Base-by-base conservation (phyloP, 2,329 filamentous ascomycete genomes). In the Aureobasidium sp. region DNA sequence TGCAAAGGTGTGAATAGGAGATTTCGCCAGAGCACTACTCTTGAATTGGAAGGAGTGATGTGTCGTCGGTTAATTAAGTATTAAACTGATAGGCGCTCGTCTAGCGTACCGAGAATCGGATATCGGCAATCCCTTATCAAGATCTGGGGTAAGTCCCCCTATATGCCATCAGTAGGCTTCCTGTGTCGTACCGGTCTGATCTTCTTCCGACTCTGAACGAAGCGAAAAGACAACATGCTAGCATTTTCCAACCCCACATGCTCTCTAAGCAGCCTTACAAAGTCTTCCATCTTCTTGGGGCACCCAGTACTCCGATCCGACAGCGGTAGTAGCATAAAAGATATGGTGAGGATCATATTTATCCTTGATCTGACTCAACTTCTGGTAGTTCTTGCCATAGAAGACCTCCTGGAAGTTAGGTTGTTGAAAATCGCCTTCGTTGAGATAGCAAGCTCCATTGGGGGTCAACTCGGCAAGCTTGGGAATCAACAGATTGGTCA, bases 281-380 rank as follows among this genome's bases (percentile, higher is more conserved):
- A 69, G 53, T 59, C 67, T 66, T 17, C 65, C 64, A 55, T 68
- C 64, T 12, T 59, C 31, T 12, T 61, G 48, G 22, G 47, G 48
- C n/a, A 47, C 55, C 72, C 75, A 77, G 37, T 67, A 68, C 48
- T 77, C 75, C 52, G 70, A 73, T 2, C 74, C 74, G 0, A 77
- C 76, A 4, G 70, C 74, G 64, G 73, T 76, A 17, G 71, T 63
- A 2, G 71, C 74, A 39, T 76, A 78, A 65, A 78, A 77, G 51
- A 77, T 65, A 44, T 71, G 69, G 0, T 71, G 5, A 8, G 76
- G 76, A 64, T 79, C 77, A 65, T 74, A 78, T 60, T 75, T 73
- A 11, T 68, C 64, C 71, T 79, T 79, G 31, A 79, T 68, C 8
- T 64, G 9, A 5, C 70, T 66, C 27, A 78, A 67, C 1, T 63